Conservation (phyloP, 495 filamentous ascomycete species). For the Friedmanniomyces endolithicus region DNA sequence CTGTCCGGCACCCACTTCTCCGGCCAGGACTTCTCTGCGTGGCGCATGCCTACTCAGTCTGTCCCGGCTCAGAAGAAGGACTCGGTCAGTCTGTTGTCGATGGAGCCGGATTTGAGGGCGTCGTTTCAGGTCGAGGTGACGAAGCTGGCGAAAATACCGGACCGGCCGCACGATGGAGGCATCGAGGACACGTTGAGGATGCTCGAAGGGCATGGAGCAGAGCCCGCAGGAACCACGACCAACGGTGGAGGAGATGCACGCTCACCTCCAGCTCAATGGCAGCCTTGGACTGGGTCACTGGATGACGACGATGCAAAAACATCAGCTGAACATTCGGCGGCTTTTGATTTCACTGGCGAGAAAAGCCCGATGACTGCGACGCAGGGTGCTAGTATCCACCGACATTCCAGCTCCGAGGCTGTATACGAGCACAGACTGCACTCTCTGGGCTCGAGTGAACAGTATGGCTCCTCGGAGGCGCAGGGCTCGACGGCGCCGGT, state of each 20-base stretch:
- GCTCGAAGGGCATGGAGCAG: constrained; percentile 77
- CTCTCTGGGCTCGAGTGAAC: background rate
- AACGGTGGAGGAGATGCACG: constrained; percentile 21
- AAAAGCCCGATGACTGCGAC: constrained; percentile 17
- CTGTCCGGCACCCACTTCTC: constrained; percentile 22
- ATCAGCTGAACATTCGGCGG: background rate
- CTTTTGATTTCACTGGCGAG: background rate
- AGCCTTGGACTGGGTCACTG: background rate
- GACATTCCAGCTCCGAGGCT: constrained; percentile 14
- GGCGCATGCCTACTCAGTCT: background rate
- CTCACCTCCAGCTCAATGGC: constrained; percentile 8
- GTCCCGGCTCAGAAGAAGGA: background rate
- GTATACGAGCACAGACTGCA: background rate
- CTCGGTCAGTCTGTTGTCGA: constrained; percentile 53
- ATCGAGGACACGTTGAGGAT: constrained; percentile 85
- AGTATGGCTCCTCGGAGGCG: background rate
- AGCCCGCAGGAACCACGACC: constrained; percentile 27
- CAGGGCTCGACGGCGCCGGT: background rate
- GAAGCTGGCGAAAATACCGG: constrained; percentile 76
- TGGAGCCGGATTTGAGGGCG: constrained; percentile 61
- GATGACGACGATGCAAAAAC: background rate
- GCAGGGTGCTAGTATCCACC: constrained; percentile 27
- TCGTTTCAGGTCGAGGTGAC: constrained; percentile 87
- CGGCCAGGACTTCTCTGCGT: constrained; percentile 9
- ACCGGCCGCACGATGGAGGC: constrained; percentile 82